phyloP scores from a whole-genome alignment of 495 filamentous ascomycete species.

The Apiosordaria backusii region DNA sequence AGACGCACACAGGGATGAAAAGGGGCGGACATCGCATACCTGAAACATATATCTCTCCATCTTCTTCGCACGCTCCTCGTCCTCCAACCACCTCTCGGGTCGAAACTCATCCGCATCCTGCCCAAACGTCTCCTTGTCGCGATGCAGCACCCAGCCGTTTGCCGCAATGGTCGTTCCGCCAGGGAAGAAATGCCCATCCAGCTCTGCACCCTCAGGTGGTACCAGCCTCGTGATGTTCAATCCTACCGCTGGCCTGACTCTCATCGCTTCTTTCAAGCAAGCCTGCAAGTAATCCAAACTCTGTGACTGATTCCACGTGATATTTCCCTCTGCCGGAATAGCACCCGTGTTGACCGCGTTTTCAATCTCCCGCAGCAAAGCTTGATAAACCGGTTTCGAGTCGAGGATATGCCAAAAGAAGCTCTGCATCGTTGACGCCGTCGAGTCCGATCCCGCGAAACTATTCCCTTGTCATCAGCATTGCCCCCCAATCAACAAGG shows the following conservation, averaged over 20 bases:
- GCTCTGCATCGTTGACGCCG: conserved; percentile 55
- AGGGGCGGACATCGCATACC: conserved; percentile 25
- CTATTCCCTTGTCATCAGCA: conserved; percentile 25
- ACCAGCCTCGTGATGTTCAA: conserved; percentile 52
- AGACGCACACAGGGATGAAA: background rate
- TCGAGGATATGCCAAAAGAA: conserved; percentile 54
- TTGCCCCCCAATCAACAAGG: background rate
- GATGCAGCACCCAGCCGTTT: conserved; percentile 54
- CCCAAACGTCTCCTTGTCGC: conserved; percentile 56
- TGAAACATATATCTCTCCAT: conserved; percentile 53
- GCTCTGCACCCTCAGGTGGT: conserved; percentile 49
- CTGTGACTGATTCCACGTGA: conserved; percentile 46
- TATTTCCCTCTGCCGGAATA: conserved; percentile 41
- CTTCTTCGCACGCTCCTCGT: conserved; percentile 40
- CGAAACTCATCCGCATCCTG: conserved; percentile 58
- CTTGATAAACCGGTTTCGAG: conserved; percentile 39
- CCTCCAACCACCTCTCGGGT: conserved; percentile 65
- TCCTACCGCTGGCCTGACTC: conserved; percentile 60
- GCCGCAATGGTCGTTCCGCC: conserved; percentile 48
- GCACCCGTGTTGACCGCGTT: conserved; percentile 35
- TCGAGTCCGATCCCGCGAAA: conserved; percentile 62
- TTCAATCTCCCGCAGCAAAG: conserved; percentile 46
- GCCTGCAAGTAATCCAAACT: conserved; percentile 58
- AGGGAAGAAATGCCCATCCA: conserved; percentile 53
- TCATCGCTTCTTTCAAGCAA: conserved; percentile 64